phyloP scores from a whole-genome alignment of 208 protist species.

The Tritrichomonas musculus region DNA sequence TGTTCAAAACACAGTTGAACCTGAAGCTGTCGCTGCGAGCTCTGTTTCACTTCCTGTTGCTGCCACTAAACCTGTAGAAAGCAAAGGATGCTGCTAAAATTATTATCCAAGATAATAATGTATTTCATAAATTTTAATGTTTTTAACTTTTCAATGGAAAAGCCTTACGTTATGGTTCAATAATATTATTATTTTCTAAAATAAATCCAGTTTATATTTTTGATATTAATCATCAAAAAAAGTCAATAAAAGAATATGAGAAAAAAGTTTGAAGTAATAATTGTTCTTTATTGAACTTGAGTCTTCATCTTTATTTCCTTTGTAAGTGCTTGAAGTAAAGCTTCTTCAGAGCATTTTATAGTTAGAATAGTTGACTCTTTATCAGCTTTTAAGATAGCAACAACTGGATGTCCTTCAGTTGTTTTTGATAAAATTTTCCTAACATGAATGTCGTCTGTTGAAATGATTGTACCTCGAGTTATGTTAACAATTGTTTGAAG shows the following conservation, averaged over 20 bases:
- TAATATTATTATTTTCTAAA: too few relatives aligned
- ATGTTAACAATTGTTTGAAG: not conserved
- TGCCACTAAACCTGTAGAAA: too few relatives aligned
- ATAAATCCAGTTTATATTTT: too few relatives aligned
- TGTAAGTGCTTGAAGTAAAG: not conserved
- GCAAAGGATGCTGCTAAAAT: too few relatives aligned
- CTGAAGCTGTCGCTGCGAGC: too few relatives aligned
- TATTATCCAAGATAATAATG: too few relatives aligned
- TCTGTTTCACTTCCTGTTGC: too few relatives aligned
- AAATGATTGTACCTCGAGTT: not conserved
- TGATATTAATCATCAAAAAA: too few relatives aligned
- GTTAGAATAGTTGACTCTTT: not conserved
- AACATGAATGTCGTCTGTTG: not conserved
- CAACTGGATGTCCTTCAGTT: not conserved
- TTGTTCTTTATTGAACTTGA: not conserved
- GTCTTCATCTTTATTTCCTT: conserved; percentile 5
- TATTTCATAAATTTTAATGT: too few relatives aligned
- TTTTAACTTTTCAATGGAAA: too few relatives aligned
- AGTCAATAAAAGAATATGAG: not conserved
- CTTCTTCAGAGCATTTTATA: not conserved
- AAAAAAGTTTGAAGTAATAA: not conserved
- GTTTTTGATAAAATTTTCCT: not conserved
- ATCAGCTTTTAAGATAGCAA: not conserved
- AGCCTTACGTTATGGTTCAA: too few relatives aligned
- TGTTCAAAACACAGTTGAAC: too few relatives aligned